Evolutionary conservation across 169 alveolate genomes (phyloP).

Genomic region (Eimeria tenella): DNA sequence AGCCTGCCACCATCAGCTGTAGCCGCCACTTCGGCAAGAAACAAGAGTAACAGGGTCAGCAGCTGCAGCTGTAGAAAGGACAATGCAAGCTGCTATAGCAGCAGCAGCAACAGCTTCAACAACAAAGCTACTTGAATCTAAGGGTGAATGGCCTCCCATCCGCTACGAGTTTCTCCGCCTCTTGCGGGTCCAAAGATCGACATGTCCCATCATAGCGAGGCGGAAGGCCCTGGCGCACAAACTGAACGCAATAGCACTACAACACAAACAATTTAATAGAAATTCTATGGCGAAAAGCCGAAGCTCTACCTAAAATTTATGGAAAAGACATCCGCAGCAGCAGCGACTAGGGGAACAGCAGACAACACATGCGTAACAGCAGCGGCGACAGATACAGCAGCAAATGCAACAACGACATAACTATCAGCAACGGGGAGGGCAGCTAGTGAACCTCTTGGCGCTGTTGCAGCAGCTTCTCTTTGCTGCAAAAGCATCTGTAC

Average conservation of each 20-base stretch:
- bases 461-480: conserved; percentile 81
- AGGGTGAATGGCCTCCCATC: conserved; percentile 68
- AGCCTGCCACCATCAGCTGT: not conserved
- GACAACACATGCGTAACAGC: not conserved
- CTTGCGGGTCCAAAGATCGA: not conserved
- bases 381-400: not conserved
- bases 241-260: not conserved
- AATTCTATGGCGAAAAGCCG: not conserved
- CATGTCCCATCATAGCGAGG: conserved; percentile 78
- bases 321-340: not conserved
- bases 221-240: conserved; percentile 28
- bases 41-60: not conserved
- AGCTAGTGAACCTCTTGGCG: conserved; percentile 76
- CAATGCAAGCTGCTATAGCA: not conserved
- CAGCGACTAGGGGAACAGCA: too few relatives aligned
- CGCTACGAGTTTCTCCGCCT: not conserved
- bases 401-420: not conserved
- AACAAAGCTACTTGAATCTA: conserved; percentile 18
- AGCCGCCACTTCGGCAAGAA: not conserved
- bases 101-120: not conserved
- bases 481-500: conserved; percentile 88
- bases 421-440: too few relatives aligned
- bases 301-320: not conserved
- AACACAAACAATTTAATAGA: not conserved
- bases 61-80: not conserved